A percentile compares a stretch with the other conserved stretches of the same genome.
phyloP scores from a whole-genome alignment of 2,329 filamentous ascomycete species.

The Colletotrichum karsti region DNA sequence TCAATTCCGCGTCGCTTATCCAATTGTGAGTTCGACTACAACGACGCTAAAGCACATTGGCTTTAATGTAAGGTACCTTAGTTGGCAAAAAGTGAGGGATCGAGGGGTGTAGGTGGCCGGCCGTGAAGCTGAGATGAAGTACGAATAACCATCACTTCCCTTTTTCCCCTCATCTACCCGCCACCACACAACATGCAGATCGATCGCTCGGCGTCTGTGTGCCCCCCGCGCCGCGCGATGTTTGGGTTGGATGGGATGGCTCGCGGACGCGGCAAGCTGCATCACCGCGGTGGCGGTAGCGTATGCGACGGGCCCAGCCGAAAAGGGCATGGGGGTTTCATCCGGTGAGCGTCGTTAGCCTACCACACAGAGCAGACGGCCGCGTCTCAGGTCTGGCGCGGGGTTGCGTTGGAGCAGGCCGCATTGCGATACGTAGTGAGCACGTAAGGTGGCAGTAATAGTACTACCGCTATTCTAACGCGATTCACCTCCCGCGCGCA shows the following conservation, averaged over 20 bases:
- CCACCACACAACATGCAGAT: too few species aligned
- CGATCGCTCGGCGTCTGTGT: not conserved
- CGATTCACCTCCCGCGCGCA: too few species aligned
- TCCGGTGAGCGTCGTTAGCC: not conserved
- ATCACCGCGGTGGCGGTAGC: not conserved
- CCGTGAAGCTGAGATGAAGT: not conserved
- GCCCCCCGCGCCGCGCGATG: not conserved
- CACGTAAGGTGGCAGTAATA: too few species aligned
- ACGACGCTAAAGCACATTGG: not conserved
- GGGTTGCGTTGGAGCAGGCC: not conserved
- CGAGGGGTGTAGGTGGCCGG: too few species aligned
- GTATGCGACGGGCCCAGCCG: not conserved
- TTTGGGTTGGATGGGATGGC: too few species aligned
- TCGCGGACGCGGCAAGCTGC: not conserved
- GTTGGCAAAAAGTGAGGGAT: too few species aligned
- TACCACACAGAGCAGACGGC: not conserved
- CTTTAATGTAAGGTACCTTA: too few species aligned
- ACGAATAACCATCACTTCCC: not conserved
- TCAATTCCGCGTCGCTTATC: not conserved
- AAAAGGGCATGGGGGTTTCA: not conserved
- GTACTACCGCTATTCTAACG: too few species aligned
- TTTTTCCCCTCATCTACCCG: not conserved
- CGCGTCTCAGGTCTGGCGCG: slow-evolving; percentile 6
- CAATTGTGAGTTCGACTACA: not conserved
- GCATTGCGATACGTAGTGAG: not conserved